Conservation (phyloP, 129 eudicot species). For the Centrapalus pauciflorus region DNA sequence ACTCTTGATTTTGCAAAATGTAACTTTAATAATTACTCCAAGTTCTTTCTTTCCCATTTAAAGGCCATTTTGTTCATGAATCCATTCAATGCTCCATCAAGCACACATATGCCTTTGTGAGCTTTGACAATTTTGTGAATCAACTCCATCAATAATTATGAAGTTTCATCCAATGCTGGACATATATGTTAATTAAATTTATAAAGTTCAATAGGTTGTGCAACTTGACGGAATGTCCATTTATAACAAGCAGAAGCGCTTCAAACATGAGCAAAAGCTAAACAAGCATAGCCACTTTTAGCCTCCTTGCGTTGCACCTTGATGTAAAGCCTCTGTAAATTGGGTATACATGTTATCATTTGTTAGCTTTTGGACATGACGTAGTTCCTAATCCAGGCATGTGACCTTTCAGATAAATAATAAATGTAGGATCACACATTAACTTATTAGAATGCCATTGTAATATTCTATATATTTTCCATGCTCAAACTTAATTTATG, state of each 20-base stretch:
- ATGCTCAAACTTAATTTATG: neutral
- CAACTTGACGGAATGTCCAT: neutral
- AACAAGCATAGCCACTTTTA: neutral
- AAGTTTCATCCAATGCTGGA: neutral
- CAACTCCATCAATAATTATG: no score
- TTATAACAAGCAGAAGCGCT: constrained; percentile 6
- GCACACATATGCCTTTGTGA: neutral
- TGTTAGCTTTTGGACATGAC: constrained; percentile 4
- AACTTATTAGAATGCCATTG: neutral
- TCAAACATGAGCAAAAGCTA: constrained; percentile 11
- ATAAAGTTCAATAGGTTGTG: neutral
- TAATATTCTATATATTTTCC: neutral
- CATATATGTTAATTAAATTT: neutral
- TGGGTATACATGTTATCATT: constrained; percentile 6
- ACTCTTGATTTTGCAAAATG: neutral
- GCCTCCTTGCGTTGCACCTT: neutral
- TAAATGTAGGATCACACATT: constrained; percentile 1
- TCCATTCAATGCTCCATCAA: neutral
- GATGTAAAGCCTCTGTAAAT: neutral
- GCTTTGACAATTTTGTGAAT: no score
- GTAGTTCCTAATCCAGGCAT: neutral
- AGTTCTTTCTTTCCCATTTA: neutral
- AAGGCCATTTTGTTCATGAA: neutral
- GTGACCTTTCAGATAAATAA: constrained; percentile 2
- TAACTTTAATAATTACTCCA: neutral